These are phyloP conservation scores for Umbilicaria muhlenbergii DNA, from an alignment of 495 filamentous ascomycete species.

Conservation along the genomic window DNA sequence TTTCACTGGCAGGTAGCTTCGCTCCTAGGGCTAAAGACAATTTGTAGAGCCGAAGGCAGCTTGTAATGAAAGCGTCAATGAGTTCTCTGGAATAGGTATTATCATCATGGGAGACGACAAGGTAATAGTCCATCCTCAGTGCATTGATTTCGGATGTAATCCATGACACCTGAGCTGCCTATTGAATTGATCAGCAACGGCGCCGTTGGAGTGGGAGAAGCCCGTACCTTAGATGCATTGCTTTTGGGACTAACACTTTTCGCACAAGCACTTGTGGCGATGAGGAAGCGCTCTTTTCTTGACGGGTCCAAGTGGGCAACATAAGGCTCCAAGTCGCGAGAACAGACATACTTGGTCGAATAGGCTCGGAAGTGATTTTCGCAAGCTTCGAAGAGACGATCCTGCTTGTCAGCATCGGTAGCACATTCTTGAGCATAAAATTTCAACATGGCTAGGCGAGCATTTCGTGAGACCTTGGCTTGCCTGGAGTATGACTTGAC, in stretches of 20 bases:
- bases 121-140: slow-evolving; percentile 41
- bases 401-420: background rate
- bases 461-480: slow-evolving; percentile 26
- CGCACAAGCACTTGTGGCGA: background rate
- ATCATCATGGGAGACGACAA: slow-evolving; percentile 25
- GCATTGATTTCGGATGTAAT: slow-evolving; percentile 33
- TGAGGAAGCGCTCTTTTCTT: slow-evolving; percentile 21
- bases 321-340: slow-evolving; percentile 35
- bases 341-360: slow-evolving; percentile 36
- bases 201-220: too few species aligned
- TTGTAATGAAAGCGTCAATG: slow-evolving; percentile 28
- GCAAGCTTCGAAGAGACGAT: slow-evolving; percentile 25
- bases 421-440: slow-evolving; percentile 1
- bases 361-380: slow-evolving; percentile 33
- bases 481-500: slow-evolving; percentile 3
- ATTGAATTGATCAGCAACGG: background rate
- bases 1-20: slow-evolving; percentile 30
- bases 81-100: slow-evolving; percentile 16
- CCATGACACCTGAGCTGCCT: slow-evolving; percentile 13
- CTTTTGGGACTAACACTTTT: background rate
- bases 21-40: slow-evolving; percentile 13
- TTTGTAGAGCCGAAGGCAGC: slow-evolving; percentile 31
- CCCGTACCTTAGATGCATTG: too few species aligned
- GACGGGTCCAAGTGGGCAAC: slow-evolving; percentile 22
- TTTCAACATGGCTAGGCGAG: slow-evolving; percentile 21